Evolutionary conservation across 2,329 filamentous ascomycete genomes (phyloP).

Genomic region (Calonectria fujianensis): DNA sequence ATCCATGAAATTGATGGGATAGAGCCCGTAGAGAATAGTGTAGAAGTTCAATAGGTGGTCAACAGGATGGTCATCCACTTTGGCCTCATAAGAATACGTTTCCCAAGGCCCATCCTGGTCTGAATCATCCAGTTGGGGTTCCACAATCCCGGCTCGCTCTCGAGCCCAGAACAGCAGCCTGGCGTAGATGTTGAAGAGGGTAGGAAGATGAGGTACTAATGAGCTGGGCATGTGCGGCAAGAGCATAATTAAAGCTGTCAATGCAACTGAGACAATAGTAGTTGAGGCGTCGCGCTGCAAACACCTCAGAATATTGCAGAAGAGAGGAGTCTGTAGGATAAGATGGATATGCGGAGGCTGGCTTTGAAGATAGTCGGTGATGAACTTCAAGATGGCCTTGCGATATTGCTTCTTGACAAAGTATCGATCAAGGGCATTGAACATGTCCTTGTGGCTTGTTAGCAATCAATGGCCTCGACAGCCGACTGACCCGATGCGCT

Average conservation of each 20-base stretch:
- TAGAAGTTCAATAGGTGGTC: slow-evolving; percentile 85
- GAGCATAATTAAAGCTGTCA: slow-evolving; percentile 87
- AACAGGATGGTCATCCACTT: slow-evolving; percentile 76
- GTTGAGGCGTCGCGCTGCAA: slow-evolving; percentile 87
- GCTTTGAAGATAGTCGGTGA: slow-evolving; percentile 83
- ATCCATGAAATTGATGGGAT: slow-evolving; percentile 90
- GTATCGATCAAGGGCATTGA: slow-evolving; percentile 78
- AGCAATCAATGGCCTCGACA: slow-evolving; percentile 14
- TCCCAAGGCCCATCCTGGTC: slow-evolving; percentile 74
- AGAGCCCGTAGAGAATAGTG: slow-evolving; percentile 87
- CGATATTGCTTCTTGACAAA: slow-evolving; percentile 80
- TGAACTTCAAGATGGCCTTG: slow-evolving; percentile 77
- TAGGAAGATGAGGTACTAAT: slow-evolving; percentile 80
- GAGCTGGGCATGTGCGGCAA: slow-evolving; percentile 87
- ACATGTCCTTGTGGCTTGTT: slow-evolving; percentile 72
- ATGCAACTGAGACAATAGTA: slow-evolving; percentile 82
- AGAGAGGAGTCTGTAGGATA: slow-evolving; percentile 82
- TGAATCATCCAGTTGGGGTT: slow-evolving; percentile 62
- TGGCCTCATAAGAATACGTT: slow-evolving; percentile 75
- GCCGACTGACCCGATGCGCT: background rate
- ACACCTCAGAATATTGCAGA: slow-evolving; percentile 82
- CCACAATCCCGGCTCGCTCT: slow-evolving; percentile 65
- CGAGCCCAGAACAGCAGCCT: slow-evolving; percentile 86
- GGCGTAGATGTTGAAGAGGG: slow-evolving; percentile 88
- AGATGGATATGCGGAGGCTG: slow-evolving; percentile 88